Percentiles rank a stretch among this genome's conserved stretches.
phyloP scores from a whole-genome alignment of 305 asterid species.

The Fraxinus albicans region DNA sequence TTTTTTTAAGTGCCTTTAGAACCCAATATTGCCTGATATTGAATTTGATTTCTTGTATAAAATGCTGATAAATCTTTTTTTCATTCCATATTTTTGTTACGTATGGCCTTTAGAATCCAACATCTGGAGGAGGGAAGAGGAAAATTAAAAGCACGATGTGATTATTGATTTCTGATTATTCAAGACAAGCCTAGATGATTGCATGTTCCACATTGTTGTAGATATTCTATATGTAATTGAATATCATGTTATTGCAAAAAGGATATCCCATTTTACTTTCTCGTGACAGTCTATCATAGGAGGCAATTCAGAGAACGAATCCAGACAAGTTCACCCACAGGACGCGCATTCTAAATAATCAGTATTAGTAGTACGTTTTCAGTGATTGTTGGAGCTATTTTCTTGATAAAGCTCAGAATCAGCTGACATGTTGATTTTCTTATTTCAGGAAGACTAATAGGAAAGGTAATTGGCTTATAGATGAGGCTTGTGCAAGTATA shows the following conservation, averaged over 20 bases:
- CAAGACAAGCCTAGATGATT: background rate
- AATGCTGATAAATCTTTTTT: too few species aligned
- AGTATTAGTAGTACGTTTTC: background rate
- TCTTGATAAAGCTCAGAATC: background rate
- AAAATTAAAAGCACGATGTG: background rate
- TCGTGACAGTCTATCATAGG: background rate
- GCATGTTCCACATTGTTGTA: background rate
- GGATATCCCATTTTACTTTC: constrained; percentile 22
- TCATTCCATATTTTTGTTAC: too few species aligned
- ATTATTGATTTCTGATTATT: background rate
- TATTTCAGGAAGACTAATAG: constrained; percentile 68
- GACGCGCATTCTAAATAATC: background rate
- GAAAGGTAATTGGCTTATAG: constrained; percentile 82
- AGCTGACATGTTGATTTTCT: background rate
- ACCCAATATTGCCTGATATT: too few species aligned
- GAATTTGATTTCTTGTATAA: too few species aligned
- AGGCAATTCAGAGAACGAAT: background rate
- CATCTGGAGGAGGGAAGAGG: too few species aligned
- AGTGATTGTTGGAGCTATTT: background rate
- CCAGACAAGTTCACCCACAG: background rate
- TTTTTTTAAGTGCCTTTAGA: too few species aligned
- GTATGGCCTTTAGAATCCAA: too few species aligned
- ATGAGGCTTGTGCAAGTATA: constrained; percentile 90
- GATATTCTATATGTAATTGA: background rate
- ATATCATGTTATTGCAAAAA: background rate